Percentiles rank a stretch among this genome's conserved stretches.
These are phyloP conservation scores for Acacia melanoxylon DNA, from an alignment of 306 rosid species.

Conservation along the genomic window DNA sequence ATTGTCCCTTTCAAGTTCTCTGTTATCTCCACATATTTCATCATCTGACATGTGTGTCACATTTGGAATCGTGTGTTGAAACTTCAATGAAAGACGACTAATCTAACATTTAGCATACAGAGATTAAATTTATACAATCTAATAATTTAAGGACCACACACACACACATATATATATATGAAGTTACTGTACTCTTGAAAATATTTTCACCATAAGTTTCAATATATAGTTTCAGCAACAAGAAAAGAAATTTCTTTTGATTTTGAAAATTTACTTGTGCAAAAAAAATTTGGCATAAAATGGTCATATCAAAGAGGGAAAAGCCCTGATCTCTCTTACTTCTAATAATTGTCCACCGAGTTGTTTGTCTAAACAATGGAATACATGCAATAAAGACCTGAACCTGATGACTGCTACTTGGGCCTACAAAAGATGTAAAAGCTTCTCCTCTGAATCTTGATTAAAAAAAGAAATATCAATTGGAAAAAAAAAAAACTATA, in stretches of 20 bases:
- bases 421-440: slow-evolving; percentile 14
- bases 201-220: not conserved
- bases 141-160: not conserved
- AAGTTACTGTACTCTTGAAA: not conserved
- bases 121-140: not conserved
- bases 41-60: slow-evolving; percentile 32
- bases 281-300: not conserved
- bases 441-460: not conserved
- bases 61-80: slow-evolving; percentile 27
- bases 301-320: slow-evolving; percentile 9
- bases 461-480: not conserved
- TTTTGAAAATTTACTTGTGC: not conserved
- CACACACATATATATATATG: not conserved
- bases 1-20: slow-evolving; percentile 14
- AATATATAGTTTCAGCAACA: not conserved
- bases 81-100: not conserved
- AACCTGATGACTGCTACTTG: not conserved
- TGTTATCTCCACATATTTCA: slow-evolving; percentile 20
- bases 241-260: not conserved
- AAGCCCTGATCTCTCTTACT: not conserved
- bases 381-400: slow-evolving; percentile 5
- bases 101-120: not conserved
- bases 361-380: slow-evolving; percentile 20
- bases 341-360: slow-evolving; percentile 20
- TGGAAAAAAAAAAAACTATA: not conserved